A percentile compares a stretch with the other conserved stretches of the same genome.
phyloP scores from a whole-genome alignment of 2,329 filamentous ascomycete genomes.

The Aureobasidium sp. region DNA sequence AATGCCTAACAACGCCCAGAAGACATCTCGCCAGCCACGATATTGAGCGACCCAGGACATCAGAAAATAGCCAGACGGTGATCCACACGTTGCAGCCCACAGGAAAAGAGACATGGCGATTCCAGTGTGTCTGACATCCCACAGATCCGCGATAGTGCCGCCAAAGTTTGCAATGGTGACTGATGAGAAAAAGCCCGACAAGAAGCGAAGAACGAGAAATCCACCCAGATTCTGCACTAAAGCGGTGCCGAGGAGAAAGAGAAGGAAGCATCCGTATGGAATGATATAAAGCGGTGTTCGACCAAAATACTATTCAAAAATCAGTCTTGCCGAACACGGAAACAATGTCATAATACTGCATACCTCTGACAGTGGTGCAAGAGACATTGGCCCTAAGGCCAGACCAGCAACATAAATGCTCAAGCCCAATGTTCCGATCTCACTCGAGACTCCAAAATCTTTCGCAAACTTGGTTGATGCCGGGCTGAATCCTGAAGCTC shows the following conservation, averaged over 20 bases:
- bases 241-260: slow-evolving; percentile 38
- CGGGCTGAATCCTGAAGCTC: slow-evolving; percentile 43
- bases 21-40: slow-evolving; percentile 38
- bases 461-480: slow-evolving; percentile 35
- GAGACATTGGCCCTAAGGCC: slow-evolving; percentile 19
- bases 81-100: slow-evolving; percentile 42
- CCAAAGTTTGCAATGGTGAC: slow-evolving; percentile 40
- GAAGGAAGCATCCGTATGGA: slow-evolving; percentile 40
- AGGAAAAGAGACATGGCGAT: slow-evolving; percentile 29
- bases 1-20: slow-evolving; percentile 42
- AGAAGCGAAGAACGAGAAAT: slow-evolving; percentile 38
- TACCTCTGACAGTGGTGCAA: slow-evolving; percentile 11
- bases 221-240: slow-evolving; percentile 35
- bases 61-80: slow-evolving; percentile 41
- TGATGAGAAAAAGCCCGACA: slow-evolving; percentile 40
- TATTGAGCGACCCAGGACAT: slow-evolving; percentile 41
- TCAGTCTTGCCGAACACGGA: neutral
- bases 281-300: slow-evolving; percentile 42
- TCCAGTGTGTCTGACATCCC: neutral
- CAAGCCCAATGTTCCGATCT: neutral
- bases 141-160: slow-evolving; percentile 31
- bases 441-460: slow-evolving; percentile 31
- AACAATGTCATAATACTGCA: neutral
- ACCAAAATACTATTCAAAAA: neutral
- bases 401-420: slow-evolving; percentile 37